A percentile compares a stretch with the other conserved stretches of the same genome.
Evolutionary conservation across 345 rosid species (phyloP).

Genomic region (Cardamine chenopodiifolia): DNA sequence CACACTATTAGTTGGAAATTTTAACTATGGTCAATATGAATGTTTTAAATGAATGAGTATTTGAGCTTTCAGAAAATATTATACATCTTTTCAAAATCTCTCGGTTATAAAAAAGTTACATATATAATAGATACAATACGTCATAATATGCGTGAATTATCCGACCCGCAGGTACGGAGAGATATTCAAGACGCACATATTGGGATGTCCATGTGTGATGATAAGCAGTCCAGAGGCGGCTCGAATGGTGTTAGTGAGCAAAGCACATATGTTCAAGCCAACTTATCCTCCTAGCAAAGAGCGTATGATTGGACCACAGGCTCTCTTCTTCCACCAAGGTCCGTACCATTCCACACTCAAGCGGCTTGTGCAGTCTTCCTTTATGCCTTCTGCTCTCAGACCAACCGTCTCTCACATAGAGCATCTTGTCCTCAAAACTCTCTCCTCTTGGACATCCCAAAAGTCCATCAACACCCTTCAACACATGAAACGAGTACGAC

Average conservation of each 20-base stretch:
- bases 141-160: background rate
- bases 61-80: background rate
- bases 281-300: constrained; percentile 93
- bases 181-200: constrained; percentile 82
- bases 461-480: constrained; percentile 69
- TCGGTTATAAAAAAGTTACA: background rate
- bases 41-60: background rate
- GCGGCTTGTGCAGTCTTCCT: constrained; percentile 71
- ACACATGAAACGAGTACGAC: constrained; percentile 81
- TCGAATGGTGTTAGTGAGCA: constrained; percentile 63
- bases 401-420: constrained; percentile 72
- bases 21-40: background rate
- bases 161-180: constrained; percentile 63
- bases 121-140: background rate
- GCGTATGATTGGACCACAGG: constrained; percentile 82
- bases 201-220: constrained; percentile 99
- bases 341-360: constrained; percentile 70
- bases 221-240: constrained; percentile 89
- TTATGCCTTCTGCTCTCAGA: constrained; percentile 70
- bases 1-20: background rate
- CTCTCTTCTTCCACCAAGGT: constrained; percentile 89
- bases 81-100: background rate
- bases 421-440: constrained; percentile 55
- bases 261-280: constrained; percentile 82
- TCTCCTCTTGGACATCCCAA: constrained; percentile 60